Conservation (phyloP, 2,329 filamentous ascomycete species). For the Trichoderma citrinoviride region DNA sequence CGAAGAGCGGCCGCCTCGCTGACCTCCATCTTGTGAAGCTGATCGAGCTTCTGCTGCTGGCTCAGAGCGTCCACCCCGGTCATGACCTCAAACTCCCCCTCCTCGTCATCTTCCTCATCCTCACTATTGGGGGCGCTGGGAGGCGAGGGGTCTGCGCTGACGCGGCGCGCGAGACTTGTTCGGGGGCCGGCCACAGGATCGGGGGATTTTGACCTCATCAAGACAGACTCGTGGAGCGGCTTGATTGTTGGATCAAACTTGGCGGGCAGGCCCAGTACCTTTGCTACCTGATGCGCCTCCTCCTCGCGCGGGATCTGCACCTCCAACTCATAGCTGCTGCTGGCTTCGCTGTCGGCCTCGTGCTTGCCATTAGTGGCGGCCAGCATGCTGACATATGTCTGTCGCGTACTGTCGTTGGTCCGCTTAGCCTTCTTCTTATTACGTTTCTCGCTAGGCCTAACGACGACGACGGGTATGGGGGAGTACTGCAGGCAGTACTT, state of each 20-base stretch:
- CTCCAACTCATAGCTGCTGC: slow-evolving; percentile 54
- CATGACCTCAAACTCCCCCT: slow-evolving; percentile 46
- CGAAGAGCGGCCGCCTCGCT: slow-evolving; percentile 54
- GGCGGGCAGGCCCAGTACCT: slow-evolving; percentile 60
- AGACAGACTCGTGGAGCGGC: slow-evolving; percentile 41
- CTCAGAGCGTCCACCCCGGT: slow-evolving; percentile 44
- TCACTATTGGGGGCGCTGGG: slow-evolving; percentile 41
- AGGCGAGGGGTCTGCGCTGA: slow-evolving; percentile 28
- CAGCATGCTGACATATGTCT: slow-evolving; percentile 75
- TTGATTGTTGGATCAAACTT: slow-evolving; percentile 64
- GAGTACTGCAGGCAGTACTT: slow-evolving; percentile 95
- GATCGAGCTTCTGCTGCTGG: slow-evolving; percentile 49
- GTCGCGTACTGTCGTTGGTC: slow-evolving; percentile 69
- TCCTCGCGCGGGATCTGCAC: slow-evolving; percentile 56
- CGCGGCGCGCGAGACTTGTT: slow-evolving; percentile 23
- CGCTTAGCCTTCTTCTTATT: slow-evolving; percentile 88
- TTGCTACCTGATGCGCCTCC: slow-evolving; percentile 63
- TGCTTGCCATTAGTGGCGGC: slow-evolving; percentile 58
- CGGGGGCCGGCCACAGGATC: slow-evolving; percentile 23
- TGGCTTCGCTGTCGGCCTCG: slow-evolving; percentile 56
- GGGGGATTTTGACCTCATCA: slow-evolving; percentile 24
- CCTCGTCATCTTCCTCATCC: slow-evolving; percentile 41
- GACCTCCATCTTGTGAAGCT: slow-evolving; percentile 59
- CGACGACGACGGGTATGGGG: slow-evolving; percentile 88
- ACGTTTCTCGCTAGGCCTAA: slow-evolving; percentile 81